Evolutionary conservation across 2,329 filamentous ascomycete species (phyloP).

Genomic region (Phyllosticta ampelicida): DNA sequence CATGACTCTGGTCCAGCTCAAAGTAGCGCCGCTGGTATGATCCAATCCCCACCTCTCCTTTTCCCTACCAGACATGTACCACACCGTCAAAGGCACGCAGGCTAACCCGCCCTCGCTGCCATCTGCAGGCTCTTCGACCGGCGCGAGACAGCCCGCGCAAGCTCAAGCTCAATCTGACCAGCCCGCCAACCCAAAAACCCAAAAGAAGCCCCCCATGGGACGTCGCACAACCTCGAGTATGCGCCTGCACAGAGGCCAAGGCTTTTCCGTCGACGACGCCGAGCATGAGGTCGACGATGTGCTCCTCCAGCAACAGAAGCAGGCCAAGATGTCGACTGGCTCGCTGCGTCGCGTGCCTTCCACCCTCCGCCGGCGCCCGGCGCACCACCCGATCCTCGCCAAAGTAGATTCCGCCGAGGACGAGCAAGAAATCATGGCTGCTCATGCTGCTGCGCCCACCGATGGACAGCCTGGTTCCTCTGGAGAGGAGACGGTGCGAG

Average conservation of each 20-base stretch:
- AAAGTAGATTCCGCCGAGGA: constrained; percentile 36
- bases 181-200: background rate
- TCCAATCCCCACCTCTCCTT: background rate
- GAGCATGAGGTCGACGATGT: constrained; percentile 68
- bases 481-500: constrained; percentile 31
- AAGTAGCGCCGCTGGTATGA: background rate
- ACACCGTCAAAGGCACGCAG: background rate
- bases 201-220: constrained; percentile 39
- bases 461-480: constrained; percentile 22
- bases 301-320: constrained; percentile 26
- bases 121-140: background rate
- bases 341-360: constrained; percentile 40
- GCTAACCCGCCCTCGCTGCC: background rate
- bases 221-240: constrained; percentile 65
- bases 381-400: constrained; percentile 36
- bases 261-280: constrained; percentile 89
- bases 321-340: constrained; percentile 24
- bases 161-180: background rate
- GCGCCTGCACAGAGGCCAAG: constrained; percentile 67
- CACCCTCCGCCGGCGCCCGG: constrained; percentile 40
- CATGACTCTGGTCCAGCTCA: background rate
- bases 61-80: background rate
- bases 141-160: background rate
- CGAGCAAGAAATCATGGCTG: constrained; percentile 16
- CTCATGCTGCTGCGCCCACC: background rate